phyloP scores from a whole-genome alignment of 768 basidiomycete genomes.

The Dioszegia hungarica region DNA sequence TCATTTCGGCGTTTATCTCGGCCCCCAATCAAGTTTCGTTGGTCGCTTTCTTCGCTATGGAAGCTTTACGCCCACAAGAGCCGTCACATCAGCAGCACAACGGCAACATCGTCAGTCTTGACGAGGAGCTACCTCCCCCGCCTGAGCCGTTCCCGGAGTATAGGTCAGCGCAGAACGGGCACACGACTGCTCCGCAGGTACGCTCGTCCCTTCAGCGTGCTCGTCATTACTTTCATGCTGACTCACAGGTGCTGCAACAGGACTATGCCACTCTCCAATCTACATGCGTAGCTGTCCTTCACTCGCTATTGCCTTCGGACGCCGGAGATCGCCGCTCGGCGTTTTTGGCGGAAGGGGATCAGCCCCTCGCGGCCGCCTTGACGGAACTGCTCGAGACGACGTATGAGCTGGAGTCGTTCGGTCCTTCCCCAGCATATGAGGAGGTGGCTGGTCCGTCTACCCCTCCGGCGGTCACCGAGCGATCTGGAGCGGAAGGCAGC shows the following conservation, averaged over 20 bases:
- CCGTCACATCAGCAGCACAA: background rate
- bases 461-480: background rate
- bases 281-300: conserved; percentile 20
- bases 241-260: background rate
- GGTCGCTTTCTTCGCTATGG: conserved; percentile 8
- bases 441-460: background rate
- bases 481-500: background rate
- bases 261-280: conserved; percentile 13
- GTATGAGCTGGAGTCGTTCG: conserved; percentile 24
- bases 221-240: background rate
- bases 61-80: conserved; percentile 10
- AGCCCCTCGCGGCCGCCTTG: conserved; percentile 22
- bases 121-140: conserved; percentile 21
- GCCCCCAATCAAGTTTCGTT: background rate
- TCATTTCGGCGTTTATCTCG: no score
- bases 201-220: background rate
- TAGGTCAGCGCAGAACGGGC: background rate
- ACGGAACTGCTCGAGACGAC: conserved; percentile 32
- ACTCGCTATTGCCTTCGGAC: conserved; percentile 13
- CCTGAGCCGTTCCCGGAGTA: conserved; percentile 32
- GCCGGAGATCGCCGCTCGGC: background rate
- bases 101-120: background rate
- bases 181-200: background rate
- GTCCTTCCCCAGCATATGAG: conserved; percentile 16
- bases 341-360: background rate